Evolutionary conservation across 1,284 basidiomycete genomes (phyloP), one percentile per base, ranked within the genome.

Genomic region (Moesziomyces sp.): DNA sequence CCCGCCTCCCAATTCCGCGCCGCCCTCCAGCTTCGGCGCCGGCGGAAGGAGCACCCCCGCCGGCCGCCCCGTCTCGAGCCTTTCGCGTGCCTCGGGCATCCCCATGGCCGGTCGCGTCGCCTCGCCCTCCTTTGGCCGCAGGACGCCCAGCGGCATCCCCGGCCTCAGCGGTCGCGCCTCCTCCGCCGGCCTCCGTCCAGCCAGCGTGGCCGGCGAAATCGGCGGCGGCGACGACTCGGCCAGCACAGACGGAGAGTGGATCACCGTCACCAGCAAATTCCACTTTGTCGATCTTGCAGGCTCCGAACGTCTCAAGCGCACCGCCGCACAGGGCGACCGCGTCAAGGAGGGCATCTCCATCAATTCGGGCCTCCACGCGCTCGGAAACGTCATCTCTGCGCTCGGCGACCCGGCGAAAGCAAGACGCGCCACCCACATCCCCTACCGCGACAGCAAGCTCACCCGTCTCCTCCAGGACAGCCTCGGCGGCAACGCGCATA

Each of bases 281-380:
- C 96, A 99, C 86, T 97, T 98, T 83, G 97, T 99, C 51, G 96
- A 99, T 86, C 86, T 99, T 73, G 96, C 96, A 26, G 96, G 96
- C 52, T 96, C 93, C 35, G 96, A 99, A 86, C 88, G 97, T 77
- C 79, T 84, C 52, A 84, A 84, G 70, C 81, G 82, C n/a, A 84
- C 82, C n/a, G 79, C 80, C 18, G 82, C 82, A 4, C 91, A 91
- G 14, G 96, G 96, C 5, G 96, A 97, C 71, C 91, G 96, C 68
- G 93, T 95, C 85, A 97, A 94, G 85, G 95, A 99, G 86, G 94
- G 95, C 26, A 84, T 84, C 54, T 83, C 83, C n/a, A 84, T 98
- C 87, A 98, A 99, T 87, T 93, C 93, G 66, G 97, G 97, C 65
- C 89, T 99, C 35, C 89, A 97, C 50, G 97, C 97, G 10, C 88